Evolutionary conservation across 805 yeast genomes (phyloP).

Genomic region (Yamadazyma phyllophila): DNA sequence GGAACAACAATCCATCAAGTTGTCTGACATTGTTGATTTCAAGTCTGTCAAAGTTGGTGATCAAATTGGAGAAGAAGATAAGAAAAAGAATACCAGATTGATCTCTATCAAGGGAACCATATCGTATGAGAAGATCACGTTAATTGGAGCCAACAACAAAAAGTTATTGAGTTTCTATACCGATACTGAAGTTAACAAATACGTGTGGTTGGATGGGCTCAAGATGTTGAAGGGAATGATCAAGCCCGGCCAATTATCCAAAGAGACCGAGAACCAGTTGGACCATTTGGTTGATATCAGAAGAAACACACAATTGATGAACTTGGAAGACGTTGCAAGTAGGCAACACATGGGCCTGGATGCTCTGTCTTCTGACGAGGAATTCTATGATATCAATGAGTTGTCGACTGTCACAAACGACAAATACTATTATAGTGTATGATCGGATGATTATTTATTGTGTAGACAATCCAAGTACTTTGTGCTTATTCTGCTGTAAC

Average conservation of each 20-base stretch:
- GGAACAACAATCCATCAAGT: constrained; percentile 50
- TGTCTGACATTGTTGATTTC: constrained; percentile 51
- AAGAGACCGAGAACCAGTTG: constrained; percentile 37
- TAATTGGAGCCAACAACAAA: constrained; percentile 43
- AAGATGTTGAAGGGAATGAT: constrained; percentile 43
- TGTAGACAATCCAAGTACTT: too few relatives aligned
- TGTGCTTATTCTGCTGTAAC: too few relatives aligned
- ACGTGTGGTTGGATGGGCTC: constrained; percentile 78
- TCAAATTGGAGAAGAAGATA: constrained; percentile 38
- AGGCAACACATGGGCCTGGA: constrained; percentile 9
- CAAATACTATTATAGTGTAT: constrained; percentile 9
- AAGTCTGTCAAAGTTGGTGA: constrained; percentile 47
- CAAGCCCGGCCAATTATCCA: constrained; percentile 31
- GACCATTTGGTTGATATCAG: constrained; percentile 34
- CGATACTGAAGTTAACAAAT: constrained; percentile 65
- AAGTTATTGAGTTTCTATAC: constrained; percentile 59
- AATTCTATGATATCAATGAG: constrained; percentile 19
- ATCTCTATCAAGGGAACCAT: constrained; percentile 58
- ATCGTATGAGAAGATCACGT: constrained; percentile 54
- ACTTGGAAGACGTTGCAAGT: constrained; percentile 25
- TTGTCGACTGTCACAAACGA: constrained; percentile 13
- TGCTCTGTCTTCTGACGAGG: constrained; percentile 25
- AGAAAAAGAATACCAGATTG: constrained; percentile 42
- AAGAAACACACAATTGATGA: constrained; percentile 39
- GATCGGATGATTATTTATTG: background rate